These are phyloP conservation scores for Phallus indusiatus DNA, from an alignment of 768 basidiomycete genomes.

Conservation along the genomic window DNA sequence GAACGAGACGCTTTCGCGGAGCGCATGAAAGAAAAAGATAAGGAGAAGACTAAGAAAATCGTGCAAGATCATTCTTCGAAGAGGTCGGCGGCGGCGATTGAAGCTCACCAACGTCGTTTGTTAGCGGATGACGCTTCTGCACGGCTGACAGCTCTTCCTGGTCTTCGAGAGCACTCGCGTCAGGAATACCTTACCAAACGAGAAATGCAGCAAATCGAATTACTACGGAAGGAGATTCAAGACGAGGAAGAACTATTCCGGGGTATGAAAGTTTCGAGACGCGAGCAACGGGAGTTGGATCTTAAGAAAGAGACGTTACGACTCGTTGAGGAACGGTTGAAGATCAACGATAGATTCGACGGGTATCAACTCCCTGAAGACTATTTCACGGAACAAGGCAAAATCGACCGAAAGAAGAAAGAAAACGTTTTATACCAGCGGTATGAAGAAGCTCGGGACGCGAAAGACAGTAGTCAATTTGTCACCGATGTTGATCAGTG, in stretches of 20 bases:
- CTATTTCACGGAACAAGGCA: constrained; percentile 96
- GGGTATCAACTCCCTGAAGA: constrained; percentile 97
- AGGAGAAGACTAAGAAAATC: constrained; percentile 78
- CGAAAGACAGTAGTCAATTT: constrained; percentile 83
- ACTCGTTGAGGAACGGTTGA: constrained; percentile 88
- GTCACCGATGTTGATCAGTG: constrained; percentile 96
- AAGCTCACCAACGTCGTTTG: constrained; percentile 70
- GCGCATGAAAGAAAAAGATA: constrained; percentile 74
- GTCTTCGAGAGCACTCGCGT: constrained; percentile 78
- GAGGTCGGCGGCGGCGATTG: constrained; percentile 57
- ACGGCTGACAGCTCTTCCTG: constrained; percentile 47
- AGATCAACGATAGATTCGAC: constrained; percentile 92
- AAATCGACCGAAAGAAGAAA: constrained; percentile 95
- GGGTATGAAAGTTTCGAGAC: constrained; percentile 84
- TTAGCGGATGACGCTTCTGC: constrained; percentile 67
- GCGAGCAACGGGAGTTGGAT: constrained; percentile 73
- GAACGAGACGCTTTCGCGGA: constrained; percentile 94
- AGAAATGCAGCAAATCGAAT: constrained; percentile 91
- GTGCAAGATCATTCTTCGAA: constrained; percentile 89
- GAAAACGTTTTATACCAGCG: constrained; percentile 86
- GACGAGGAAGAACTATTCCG: constrained; percentile 88
- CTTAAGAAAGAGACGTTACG: constrained; percentile 86
- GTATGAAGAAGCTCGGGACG: constrained; percentile 79
- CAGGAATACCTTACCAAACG: constrained; percentile 96
- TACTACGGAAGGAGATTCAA: constrained; percentile 84